Evolutionary conservation across 441 rosid species (phyloP).

Genomic region (Breynia disticha): DNA sequence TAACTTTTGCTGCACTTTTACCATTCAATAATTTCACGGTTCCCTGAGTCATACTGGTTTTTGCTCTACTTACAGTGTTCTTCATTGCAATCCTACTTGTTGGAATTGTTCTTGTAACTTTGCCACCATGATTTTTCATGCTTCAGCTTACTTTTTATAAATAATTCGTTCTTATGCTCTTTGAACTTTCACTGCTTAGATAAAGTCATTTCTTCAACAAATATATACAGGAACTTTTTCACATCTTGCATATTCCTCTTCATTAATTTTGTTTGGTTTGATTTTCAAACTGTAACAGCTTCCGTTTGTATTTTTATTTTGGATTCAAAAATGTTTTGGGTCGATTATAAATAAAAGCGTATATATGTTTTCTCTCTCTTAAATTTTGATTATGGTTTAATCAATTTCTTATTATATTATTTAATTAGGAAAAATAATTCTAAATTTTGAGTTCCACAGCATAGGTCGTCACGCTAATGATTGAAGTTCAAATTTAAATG

Average conservation of each 20-base stretch:
- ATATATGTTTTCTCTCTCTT: no score
- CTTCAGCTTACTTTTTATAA: slow-evolving; percentile 40
- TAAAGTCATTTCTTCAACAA: slow-evolving; percentile 52
- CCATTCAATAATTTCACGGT: slow-evolving; percentile 28
- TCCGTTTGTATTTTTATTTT: no score
- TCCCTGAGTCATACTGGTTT: slow-evolving; percentile 19
- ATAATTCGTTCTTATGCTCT: slow-evolving; percentile 42
- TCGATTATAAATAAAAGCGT: no score
- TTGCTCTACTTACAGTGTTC: slow-evolving; percentile 14
- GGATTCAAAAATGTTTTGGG: no score
- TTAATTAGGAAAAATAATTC: no score
- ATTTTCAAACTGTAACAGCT: no score
- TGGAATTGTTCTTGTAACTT: slow-evolving; percentile 14
- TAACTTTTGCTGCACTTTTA: slow-evolving; percentile 24
- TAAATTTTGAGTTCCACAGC: no score
- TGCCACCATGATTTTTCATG: slow-evolving; percentile 26
- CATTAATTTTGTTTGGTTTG: no score
- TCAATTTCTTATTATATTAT: no score
- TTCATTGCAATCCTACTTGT: slow-evolving; percentile 18
- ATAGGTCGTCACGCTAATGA: no score
- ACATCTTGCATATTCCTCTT: slow-evolving; percentile 15
- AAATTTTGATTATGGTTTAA: no score
- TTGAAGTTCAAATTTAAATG: no score
- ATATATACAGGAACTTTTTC: slow-evolving; percentile 24
- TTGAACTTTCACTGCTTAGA: slow-evolving; percentile 69